phyloP scores from a whole-genome alignment of 176 grass and related monocot genomes.

The Avena insularis region DNA sequence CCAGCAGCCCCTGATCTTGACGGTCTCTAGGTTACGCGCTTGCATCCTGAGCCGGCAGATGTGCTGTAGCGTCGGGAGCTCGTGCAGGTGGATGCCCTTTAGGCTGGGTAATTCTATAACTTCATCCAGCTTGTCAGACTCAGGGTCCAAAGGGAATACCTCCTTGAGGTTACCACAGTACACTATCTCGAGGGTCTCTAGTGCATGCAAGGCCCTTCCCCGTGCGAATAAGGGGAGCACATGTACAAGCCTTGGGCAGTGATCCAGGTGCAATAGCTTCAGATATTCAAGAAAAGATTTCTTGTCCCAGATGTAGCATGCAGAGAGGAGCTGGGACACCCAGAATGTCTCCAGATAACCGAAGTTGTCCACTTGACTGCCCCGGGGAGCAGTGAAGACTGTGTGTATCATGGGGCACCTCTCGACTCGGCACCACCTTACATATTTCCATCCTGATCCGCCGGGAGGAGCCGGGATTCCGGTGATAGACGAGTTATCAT shows the following conservation, averaged over 20 bases:
- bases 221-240: background rate
- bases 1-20: no score
- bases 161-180: background rate
- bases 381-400: background rate
- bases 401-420: constrained; percentile 5
- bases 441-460: rapidly evolving
- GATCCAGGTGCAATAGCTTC: background rate
- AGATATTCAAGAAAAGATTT: rapidly evolving
- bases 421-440: constrained; percentile 25
- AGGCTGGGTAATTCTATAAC: background rate
- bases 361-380: background rate
- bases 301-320: background rate
- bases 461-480: background rate
- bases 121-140: no score
- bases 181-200: constrained; percentile 19
- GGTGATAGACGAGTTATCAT: background rate
- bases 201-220: rapidly evolving
- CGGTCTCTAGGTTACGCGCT: background rate
- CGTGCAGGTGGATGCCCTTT: background rate
- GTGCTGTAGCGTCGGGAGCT: constrained; percentile 6
- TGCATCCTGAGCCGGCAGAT: constrained; percentile 12
- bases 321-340: background rate
- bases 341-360: background rate
- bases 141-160: background rate
- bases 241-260: background rate